Percentiles rank a stretch among this genome's conserved stretches.
Conservation (phyloP, 139 green algal genomes). For the Volvox africanus region DNA sequence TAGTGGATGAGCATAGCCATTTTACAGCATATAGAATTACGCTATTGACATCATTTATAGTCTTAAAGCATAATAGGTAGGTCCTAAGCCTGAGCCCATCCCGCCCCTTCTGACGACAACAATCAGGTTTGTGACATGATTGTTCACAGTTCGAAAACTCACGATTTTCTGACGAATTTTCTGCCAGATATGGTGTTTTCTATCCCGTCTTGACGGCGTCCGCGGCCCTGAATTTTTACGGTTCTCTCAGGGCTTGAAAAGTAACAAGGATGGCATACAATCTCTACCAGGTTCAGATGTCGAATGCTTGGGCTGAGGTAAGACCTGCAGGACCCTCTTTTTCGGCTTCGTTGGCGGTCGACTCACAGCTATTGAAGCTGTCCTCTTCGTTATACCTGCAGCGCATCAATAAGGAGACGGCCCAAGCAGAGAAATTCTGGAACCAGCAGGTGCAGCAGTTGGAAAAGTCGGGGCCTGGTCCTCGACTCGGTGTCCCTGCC, state of each 20-base stretch:
- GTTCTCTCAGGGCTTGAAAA: background rate
- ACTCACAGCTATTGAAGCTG: background rate
- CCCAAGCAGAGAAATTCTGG: conserved; percentile 65
- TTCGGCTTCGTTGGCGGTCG: background rate
- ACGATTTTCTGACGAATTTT: too few species aligned
- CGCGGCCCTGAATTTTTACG: too few species aligned
- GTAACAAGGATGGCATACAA: conserved; percentile 65
- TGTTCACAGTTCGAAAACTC: too few species aligned
- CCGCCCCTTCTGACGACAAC: background rate
- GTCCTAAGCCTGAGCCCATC: too few species aligned
- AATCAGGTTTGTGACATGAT: background rate
- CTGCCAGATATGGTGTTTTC: too few species aligned
- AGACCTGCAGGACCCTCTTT: background rate
- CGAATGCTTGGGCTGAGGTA: conserved; percentile 63
- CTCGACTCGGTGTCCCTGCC: background rate
- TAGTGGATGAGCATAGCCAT: too few species aligned
- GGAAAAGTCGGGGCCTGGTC: background rate
- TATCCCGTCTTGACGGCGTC: too few species aligned
- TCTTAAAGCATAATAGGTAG: too few species aligned
- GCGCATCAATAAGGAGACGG: conserved; percentile 63
- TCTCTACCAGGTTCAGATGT: conserved; percentile 70
- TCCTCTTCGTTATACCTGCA: conserved; percentile 16
- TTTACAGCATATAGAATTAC: too few species aligned
- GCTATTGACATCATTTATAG: too few species aligned
- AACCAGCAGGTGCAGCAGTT: background rate